These are phyloP conservation scores for Melaleuca alternifolia DNA, from an alignment of 345 rosid genomes.

Conservation along the genomic window DNA sequence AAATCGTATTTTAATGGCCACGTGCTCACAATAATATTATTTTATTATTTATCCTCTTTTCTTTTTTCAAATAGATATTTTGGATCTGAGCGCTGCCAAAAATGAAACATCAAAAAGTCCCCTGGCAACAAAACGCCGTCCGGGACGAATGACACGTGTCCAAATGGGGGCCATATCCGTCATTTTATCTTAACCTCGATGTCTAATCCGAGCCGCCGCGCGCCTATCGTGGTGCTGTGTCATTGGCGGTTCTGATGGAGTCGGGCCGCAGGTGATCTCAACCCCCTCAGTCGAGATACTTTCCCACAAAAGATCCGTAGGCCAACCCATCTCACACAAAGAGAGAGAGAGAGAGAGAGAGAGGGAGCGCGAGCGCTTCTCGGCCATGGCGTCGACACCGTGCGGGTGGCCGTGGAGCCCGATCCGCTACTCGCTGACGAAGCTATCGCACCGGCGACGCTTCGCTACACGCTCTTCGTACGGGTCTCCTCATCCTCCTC, in stretches of 20 bases:
- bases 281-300: background rate
- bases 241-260: background rate
- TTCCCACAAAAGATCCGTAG: background rate
- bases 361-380: background rate
- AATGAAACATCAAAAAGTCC: background rate
- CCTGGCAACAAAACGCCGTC: background rate
- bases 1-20: background rate
- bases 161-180: background rate
- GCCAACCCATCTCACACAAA: background rate
- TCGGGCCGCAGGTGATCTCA: background rate
- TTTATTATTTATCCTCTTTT: background rate
- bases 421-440: background rate
- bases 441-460: background rate
- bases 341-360: background rate
- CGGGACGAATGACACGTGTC: background rate
- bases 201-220: background rate
- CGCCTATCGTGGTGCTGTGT: background rate
- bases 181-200: background rate
- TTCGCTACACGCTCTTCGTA: background rate
- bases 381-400: slow-evolving; percentile 6
- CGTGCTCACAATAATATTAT: background rate
- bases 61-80: background rate
- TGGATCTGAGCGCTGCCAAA: background rate
- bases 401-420: slow-evolving; percentile 1
- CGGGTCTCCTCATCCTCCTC: background rate